Conservation (phyloP, 2,329 filamentous ascomycete genomes). For the Talaromyces amestolkiae region DNA sequence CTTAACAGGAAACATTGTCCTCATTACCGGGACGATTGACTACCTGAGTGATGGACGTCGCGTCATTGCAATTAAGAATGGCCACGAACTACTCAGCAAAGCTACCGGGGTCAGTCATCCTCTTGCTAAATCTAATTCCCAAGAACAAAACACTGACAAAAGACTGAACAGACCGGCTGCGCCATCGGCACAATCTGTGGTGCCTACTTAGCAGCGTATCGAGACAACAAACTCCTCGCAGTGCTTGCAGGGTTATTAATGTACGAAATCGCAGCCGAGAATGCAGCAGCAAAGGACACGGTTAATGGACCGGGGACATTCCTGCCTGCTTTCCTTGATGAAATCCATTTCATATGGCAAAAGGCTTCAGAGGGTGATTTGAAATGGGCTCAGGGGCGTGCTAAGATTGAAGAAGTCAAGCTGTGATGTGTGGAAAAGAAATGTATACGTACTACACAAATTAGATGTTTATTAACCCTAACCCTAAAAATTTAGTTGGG, state of each 20-base stretch:
- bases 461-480: no score
- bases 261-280: constrained; percentile 75
- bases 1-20: constrained; percentile 58
- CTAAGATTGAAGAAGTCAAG: constrained; percentile 35
- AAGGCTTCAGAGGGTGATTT: constrained; percentile 33
- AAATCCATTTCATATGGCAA: constrained; percentile 50
- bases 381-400: constrained; percentile 37
- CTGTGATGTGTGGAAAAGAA: constrained; percentile 21
- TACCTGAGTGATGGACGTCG: constrained; percentile 70
- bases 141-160: background rate
- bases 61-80: constrained; percentile 70
- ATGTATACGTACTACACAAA: background rate
- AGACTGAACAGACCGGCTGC: constrained; percentile 64
- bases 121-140: background rate
- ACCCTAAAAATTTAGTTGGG: background rate
- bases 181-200: constrained; percentile 79
- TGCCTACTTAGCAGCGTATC: constrained; percentile 66
- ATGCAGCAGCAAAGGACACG: constrained; percentile 55
- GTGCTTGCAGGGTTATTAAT: constrained; percentile 70
- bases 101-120: constrained; percentile 42
- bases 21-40: constrained; percentile 80
- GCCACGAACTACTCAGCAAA: constrained; percentile 59
- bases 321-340: constrained; percentile 80
- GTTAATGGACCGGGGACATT: constrained; percentile 83
- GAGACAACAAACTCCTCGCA: constrained; percentile 66